These are phyloP conservation scores for Candida insectorum DNA, from an alignment of 805 yeast species.

Conservation along the genomic window DNA sequence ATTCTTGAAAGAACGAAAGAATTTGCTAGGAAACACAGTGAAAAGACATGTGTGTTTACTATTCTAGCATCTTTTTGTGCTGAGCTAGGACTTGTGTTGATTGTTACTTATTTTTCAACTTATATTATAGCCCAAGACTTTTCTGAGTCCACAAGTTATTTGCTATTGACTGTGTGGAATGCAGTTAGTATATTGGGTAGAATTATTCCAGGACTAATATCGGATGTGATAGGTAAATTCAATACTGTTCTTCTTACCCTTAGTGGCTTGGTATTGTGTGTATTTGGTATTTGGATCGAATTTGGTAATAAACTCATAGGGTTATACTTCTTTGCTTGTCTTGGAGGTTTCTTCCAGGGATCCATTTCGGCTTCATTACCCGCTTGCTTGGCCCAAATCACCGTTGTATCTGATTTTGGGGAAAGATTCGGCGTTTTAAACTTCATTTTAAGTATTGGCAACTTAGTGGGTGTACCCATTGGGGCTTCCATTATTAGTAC, in stretches of 20 bases:
- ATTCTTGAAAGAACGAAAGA: too few species aligned
- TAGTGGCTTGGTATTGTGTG: conserved; percentile 17
- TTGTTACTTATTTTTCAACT: conserved; percentile 52
- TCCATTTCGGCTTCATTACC: conserved; percentile 33
- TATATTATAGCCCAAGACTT: conserved; percentile 52
- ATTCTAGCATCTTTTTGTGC: conserved; percentile 36
- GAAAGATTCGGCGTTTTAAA: conserved; percentile 31
- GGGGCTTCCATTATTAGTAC: conserved; percentile 26
- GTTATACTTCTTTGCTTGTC: conserved; percentile 27
- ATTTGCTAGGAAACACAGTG: conserved; percentile 8
- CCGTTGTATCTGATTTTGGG: conserved; percentile 36
- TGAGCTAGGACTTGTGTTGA: conserved; percentile 45
- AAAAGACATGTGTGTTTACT: conserved; percentile 20
- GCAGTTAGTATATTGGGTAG: conserved; percentile 50
- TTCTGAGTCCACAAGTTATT: conserved; percentile 38
- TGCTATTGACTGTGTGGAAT: conserved; percentile 45
- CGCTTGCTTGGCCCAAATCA: conserved; percentile 58
- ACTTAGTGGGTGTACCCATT: conserved; percentile 23
- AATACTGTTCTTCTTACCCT: conserved; percentile 39
- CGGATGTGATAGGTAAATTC: conserved; percentile 54
- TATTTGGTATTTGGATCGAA: conserved; percentile 30
- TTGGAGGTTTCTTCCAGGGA: conserved; percentile 32
- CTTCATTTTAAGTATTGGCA: conserved; percentile 22
- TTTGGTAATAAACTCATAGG: conserved; percentile 23
- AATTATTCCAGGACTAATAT: conserved; percentile 48